Evolutionary conservation across 2,329 filamentous ascomycete species (phyloP), one percentile per base, ranked within the genome.

Genomic region (Penicillium sp.): DNA sequence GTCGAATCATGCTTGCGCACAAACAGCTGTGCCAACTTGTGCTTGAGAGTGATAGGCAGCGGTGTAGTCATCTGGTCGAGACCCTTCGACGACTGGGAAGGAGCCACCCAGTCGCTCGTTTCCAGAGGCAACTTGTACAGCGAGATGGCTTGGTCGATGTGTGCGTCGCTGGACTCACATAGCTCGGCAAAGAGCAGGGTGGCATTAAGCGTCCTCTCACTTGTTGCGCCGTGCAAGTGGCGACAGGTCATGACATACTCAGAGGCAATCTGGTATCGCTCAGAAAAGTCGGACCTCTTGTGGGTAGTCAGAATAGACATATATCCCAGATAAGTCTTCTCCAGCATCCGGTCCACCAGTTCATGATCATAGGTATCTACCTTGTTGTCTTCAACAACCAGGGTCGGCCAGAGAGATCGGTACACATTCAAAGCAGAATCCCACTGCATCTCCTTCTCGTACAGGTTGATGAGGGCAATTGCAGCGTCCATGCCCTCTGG

Each of bases 11-110:
- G 73, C 6, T 73, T 74, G 10, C 74, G 75, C 37, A 78, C 63
- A 50, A 82, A 82, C 18, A 82, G 62, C 64, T 75, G 78, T 2
- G 80, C 79, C 24, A 82, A 70, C 9, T 79, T 76, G 60, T 77
- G 80, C 67, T 80, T 82, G 61, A 82, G 75, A 0, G 73, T 79
- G 20, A 73, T 72, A 13, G 79, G 62, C 2, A 75, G 74, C 0
- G 72, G 73, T 53, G 76, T 50, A 1, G 63, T 66, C 70, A 72
- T 72, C 24, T 72, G 69, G 6, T 69, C 64, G 13, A 72, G 60
- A 11, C 59, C 50, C 49, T 63, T 69, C 1, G 68, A 65, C 0
- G 64, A 63, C 45, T 72, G 65, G 3, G 64, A 56, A 1, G 72
- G 69, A 43, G 74, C 58, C 5, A 72, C 66, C 69, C 75, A 58